Percentiles rank a stretch among this genome's conserved stretches.
Conservation (phyloP, 116 monocot genomes). For the Dioscorea cayenensis region DNA sequence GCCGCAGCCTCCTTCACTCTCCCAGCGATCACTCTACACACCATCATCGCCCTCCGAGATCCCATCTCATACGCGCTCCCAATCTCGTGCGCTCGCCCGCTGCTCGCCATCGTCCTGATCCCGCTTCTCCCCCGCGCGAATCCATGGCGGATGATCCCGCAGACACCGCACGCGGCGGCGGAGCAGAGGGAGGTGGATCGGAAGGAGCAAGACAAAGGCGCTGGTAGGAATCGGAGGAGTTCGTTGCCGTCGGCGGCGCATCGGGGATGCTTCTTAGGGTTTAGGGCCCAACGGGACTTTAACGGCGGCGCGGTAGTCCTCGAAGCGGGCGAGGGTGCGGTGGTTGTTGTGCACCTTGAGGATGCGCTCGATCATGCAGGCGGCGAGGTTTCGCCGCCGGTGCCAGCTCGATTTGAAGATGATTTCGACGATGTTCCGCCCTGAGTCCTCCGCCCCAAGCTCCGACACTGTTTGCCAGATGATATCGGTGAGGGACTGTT, state of each 20-base stretch:
- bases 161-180: constrained; percentile 38
- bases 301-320: constrained; percentile 75
- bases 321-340: constrained; percentile 80
- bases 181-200: constrained; percentile 66
- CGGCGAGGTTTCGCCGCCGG: constrained; percentile 31
- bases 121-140: constrained; percentile 26
- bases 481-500: neutral
- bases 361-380: constrained; percentile 75
- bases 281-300: constrained; percentile 36
- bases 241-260: constrained; percentile 99
- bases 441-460: constrained; percentile 84
- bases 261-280: constrained; percentile 47
- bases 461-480: constrained; percentile 52
- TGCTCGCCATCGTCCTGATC: constrained; percentile 76
- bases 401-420: constrained; percentile 96
- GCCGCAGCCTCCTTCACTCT: constrained; percentile 21
- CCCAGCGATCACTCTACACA: constrained; percentile 76
- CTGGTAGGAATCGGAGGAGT: constrained; percentile 86
- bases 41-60: constrained; percentile 48
- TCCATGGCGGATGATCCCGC: constrained; percentile 64
- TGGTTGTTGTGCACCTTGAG: constrained; percentile 84
- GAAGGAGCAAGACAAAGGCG: constrained; percentile 51
- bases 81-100: constrained; percentile 58
- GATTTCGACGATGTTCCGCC: constrained; percentile 92
- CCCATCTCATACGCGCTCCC: neutral